Conservation (phyloP, 176 grass and related monocot genomes). For the Avena sativa region DNA sequence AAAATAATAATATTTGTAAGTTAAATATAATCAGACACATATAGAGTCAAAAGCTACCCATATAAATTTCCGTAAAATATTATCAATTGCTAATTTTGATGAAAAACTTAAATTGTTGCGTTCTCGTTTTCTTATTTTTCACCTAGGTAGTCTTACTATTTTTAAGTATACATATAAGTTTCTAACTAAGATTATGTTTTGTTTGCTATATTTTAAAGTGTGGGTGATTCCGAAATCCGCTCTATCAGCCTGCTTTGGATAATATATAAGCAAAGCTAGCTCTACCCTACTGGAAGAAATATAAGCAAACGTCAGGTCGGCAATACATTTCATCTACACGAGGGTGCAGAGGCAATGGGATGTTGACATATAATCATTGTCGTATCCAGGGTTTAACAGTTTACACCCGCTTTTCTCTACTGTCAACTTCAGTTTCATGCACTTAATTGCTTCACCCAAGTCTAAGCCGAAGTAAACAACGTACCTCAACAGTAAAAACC, state of each 20-base stretch:
- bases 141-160: not conserved
- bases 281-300: not conserved
- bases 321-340: not conserved
- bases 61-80: not conserved
- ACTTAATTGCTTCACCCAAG: not conserved
- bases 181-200: not conserved
- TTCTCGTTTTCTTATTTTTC: not conserved
- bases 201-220: not conserved
- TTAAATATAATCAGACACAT: not conserved
- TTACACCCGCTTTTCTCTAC: not conserved
- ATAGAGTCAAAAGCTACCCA: not conserved
- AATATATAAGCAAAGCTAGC: not conserved
- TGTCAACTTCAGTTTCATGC: not conserved
- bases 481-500: no score
- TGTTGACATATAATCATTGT: not conserved
- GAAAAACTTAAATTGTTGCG: not conserved
- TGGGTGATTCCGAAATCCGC: no score
- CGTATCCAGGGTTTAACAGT: not conserved
- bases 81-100: not conserved
- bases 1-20: not conserved
- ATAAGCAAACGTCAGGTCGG: not conserved
- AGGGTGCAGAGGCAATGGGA: not conserved
- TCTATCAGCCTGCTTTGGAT: not conserved
- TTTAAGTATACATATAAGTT: not conserved
- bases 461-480: not conserved